phyloP scores from a whole-genome alignment of 805 yeast genomes.

The Lachancea nothofagi region DNA sequence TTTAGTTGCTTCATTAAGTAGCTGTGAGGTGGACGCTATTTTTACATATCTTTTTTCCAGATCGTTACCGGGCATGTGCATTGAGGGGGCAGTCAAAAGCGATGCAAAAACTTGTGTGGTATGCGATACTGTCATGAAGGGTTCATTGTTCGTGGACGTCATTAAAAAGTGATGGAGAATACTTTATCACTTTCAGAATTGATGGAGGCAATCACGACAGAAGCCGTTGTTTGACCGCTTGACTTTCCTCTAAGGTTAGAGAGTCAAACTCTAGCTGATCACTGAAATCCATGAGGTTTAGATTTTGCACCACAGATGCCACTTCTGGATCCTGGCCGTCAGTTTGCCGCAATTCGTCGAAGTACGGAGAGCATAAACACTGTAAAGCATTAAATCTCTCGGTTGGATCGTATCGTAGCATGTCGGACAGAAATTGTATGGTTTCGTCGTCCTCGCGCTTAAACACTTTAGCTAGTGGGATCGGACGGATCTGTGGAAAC shows the following conservation, averaged over 20 bases:
- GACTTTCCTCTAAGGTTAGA: slow-evolving; percentile 24
- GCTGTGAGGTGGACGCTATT: background rate
- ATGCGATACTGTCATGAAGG: too few relatives aligned
- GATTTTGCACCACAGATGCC: slow-evolving; percentile 10
- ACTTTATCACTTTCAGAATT: background rate
- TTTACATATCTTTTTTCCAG: background rate
- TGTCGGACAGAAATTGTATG: slow-evolving; percentile 48
- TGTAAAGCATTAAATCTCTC: slow-evolving; percentile 53
- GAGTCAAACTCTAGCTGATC: slow-evolving; percentile 26
- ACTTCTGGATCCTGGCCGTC: slow-evolving; percentile 3
- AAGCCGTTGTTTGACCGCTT: slow-evolving; percentile 20
- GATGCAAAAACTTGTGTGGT: background rate
- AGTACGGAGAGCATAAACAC: slow-evolving; percentile 28
- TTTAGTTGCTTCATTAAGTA: background rate
- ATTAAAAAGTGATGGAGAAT: background rate
- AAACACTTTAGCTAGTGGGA: slow-evolving; percentile 63
- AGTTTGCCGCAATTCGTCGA: slow-evolving; percentile 27
- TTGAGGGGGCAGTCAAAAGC: background rate
- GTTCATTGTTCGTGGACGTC: slow-evolving; percentile 7
- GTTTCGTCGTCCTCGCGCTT: slow-evolving; percentile 44
- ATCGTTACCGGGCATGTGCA: background rate
- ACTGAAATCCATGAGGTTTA: slow-evolving; percentile 27
- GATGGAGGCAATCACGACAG: too few relatives aligned
- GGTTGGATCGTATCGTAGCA: slow-evolving; percentile 64
- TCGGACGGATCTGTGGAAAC: slow-evolving; percentile 82